Evolutionary conservation across 441 rosid species (phyloP), one percentile per base, ranked within the genome.

Genomic region (Euphorbia schlechtendalii): DNA sequence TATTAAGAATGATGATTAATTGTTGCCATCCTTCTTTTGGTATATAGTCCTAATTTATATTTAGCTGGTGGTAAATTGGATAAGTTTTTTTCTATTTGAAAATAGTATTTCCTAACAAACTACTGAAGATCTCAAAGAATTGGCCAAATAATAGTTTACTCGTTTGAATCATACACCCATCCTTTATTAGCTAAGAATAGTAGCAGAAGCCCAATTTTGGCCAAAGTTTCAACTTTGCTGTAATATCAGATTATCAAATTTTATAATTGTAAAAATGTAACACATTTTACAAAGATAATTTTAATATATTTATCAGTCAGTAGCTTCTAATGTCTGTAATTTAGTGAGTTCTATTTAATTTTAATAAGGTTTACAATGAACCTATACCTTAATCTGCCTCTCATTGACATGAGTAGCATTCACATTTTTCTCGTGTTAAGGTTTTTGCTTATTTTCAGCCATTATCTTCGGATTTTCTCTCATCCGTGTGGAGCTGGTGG

Each of bases 401-500:
- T 38, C 27, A 51, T 46, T 66, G 22, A 46, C 48, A 48, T 45
- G 56, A 2, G 20, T 32, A 14, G 14, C 58, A 32, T 18, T 2
- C n/a, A 51, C 32, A 12, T 20, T 2, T 57, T 34, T 32, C 6
- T 46, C 15, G n/a, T 34, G 34, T 20, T 48, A 45, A 12, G n/a
- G n/a, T n/a, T n/a, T n/a, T n/a, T n/a, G n/a, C n/a, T n/a, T n/a
- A n/a, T n/a, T n/a, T n/a, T n/a, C n/a, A n/a, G n/a, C 61, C 9
- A 55, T 54, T 58, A 20, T 56, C 66, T 65, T 48, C 45, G 27
- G 0, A 49, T 55, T 38, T n/a, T 49, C 18, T 34, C 52, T 28
- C 56, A 28, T 63, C 69, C 43, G 60, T 52, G 69, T 76, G 76
- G 67, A 73, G 61, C 69, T 77, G 46, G 69, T 21, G 51, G 80